phyloP scores from a whole-genome alignment of 495 filamentous ascomycete genomes.

The Trichoderma virens region DNA sequence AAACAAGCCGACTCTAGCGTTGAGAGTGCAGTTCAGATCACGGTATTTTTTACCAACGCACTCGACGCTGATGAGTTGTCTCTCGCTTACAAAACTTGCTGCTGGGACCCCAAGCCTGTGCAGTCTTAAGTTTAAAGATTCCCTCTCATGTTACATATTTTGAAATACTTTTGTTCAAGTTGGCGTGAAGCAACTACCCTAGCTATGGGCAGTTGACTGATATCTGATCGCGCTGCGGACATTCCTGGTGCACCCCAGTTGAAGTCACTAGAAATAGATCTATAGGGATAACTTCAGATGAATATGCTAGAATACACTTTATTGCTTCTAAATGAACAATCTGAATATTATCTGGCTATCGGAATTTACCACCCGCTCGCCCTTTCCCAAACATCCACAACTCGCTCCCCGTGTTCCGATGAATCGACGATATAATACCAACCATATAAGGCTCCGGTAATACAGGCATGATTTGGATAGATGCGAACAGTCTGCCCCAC shows the following conservation, averaged over 20 bases:
- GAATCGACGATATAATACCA: conserved; percentile 75
- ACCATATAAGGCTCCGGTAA: conserved; percentile 62
- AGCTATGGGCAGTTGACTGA: not conserved
- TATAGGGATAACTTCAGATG: not conserved
- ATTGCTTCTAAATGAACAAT: not conserved
- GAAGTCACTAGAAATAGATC: not conserved
- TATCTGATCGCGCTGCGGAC: not conserved
- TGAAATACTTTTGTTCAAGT: not conserved
- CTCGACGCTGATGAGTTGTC: not conserved
- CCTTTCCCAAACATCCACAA: conserved; percentile 64
- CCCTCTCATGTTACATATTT: not conserved
- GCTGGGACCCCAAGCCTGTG: not conserved
- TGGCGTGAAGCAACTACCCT: not conserved
- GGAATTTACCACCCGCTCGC: conserved; percentile 48
- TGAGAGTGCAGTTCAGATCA: not conserved
- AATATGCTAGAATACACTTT: not conserved
- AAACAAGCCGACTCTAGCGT: not conserved
- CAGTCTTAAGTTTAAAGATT: not conserved
- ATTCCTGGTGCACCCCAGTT: not conserved
- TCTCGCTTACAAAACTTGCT: not conserved
- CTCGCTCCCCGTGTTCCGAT: conserved; percentile 42
- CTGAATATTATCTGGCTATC: not conserved
- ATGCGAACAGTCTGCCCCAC: conserved; percentile 58
- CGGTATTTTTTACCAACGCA: not conserved
- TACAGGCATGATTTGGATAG: conserved; percentile 82